phyloP scores from a whole-genome alignment of 306 rosid genomes.

The Vigna angularis region DNA sequence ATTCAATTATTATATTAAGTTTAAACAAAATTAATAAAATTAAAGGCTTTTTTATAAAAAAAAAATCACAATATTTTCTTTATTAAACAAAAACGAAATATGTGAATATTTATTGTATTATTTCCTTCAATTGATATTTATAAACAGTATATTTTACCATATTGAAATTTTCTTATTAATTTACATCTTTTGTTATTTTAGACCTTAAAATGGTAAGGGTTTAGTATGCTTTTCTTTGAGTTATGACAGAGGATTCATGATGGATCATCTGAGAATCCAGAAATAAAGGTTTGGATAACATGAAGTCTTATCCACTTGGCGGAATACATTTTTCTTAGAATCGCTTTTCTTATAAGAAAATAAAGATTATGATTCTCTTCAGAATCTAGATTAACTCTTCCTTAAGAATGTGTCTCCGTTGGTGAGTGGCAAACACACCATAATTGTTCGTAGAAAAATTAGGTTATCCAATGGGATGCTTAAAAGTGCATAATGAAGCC shows the following conservation, averaged over 20 bases:
- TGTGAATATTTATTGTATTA: too few species aligned
- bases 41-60: too few species aligned
- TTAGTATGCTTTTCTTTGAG: background rate
- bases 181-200: background rate
- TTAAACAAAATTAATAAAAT: too few species aligned
- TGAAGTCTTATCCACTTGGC: conserved; percentile 34
- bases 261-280: background rate
- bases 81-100: too few species aligned
- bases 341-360: conserved; percentile 31
- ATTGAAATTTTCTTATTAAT: too few species aligned
- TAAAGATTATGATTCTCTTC: conserved; percentile 32
- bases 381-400: conserved; percentile 35
- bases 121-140: too few species aligned
- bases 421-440: conserved; percentile 40
- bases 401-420: conserved; percentile 33
- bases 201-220: conserved; percentile 18
- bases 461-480: background rate
- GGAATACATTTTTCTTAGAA: conserved; percentile 16
- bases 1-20: too few species aligned
- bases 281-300: conserved; percentile 36
- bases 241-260: conserved; percentile 15
- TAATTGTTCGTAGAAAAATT: conserved; percentile 31
- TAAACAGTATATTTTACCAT: too few species aligned
- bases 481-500: conserved; percentile 36
- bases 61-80: too few species aligned